Base-by-base conservation (phyloP, 495 filamentous ascomycete species). In the Sordaria brevicollis region DNA sequence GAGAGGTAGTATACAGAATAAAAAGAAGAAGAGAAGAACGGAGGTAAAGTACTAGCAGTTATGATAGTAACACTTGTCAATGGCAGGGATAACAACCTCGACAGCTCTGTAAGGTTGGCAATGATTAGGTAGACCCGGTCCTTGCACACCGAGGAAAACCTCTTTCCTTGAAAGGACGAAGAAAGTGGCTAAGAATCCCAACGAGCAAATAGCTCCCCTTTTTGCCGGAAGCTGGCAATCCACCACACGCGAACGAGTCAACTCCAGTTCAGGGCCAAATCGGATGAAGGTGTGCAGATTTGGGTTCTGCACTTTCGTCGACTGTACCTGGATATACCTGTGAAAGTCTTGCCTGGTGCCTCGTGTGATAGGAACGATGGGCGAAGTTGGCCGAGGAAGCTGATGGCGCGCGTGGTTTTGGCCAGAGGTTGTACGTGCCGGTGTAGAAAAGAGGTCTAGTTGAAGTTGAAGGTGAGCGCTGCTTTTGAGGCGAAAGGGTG, bases 11-110 rank as follows among this genome's bases (percentile, higher is more conserved):
- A 35, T 37, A 71, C 43, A 65, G 38, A 68, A 70, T 54, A 70
- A 31, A 66, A 66, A n/a, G 29, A 66, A 31, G 19, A 35, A 29
- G 31, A 34, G 35, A 62, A 66, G 41, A 67, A 68, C 21, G 69
- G 68, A 65, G 21, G 31, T 41, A n/a, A 31, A 39, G 37, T 37
- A 66, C 9, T 25, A 31, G 49, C 11, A 57, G 49, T 29, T 15
- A 31, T 62, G 17, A 29, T 3, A 31, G 49, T 39, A 78, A 78
- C 76, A 78, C 76, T 78, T 78, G 76, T 78, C 76, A 74, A 35
- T 21, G 54, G 34, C 19, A 65, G 35, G 65, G 68, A 71, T 68
- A 71, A 76, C 74, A 70, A 65, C 70, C 41, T 25, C 49, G 21
- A 67, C 49, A 62, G 49, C 49, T 62, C 49, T 62, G 49, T 62